phyloP scores from a whole-genome alignment of 331 rosid genomes.

The Prunus yedoensis region DNA sequence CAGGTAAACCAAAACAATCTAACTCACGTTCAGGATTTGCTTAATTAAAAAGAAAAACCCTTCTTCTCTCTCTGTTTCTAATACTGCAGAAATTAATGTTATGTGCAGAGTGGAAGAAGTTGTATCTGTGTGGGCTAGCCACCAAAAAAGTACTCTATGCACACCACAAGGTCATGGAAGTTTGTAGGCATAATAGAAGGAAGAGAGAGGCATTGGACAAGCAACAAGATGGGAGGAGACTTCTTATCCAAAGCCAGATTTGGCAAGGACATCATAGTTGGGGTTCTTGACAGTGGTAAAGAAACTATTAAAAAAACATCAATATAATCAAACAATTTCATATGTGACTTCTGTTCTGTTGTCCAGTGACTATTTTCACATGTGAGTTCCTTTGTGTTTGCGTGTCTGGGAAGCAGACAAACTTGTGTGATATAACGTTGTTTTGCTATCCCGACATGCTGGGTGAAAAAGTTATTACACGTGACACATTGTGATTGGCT shows the following conservation, averaged over 20 bases:
- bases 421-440: no score
- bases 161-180: constrained; percentile 96
- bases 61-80: neutral
- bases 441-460: no score
- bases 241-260: constrained; percentile 58
- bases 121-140: constrained; percentile 48
- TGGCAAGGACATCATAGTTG: constrained; percentile 72
- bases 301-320: neutral
- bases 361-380: constrained; percentile 16
- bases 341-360: neutral
- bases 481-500: accelerated
- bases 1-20: constrained; percentile 41
- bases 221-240: constrained; percentile 21
- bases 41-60: neutral
- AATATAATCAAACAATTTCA: neutral
- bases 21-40: neutral
- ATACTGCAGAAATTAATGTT: constrained; percentile 12
- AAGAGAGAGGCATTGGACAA: constrained; percentile 15
- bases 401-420: neutral
- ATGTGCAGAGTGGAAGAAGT: constrained; percentile 70
- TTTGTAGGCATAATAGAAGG: constrained; percentile 58
- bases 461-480: accelerated
- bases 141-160: constrained; percentile 53
- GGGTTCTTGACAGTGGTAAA: constrained; percentile 82
- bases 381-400: constrained; percentile 20